Base-by-base conservation (phyloP, 2,329 filamentous ascomycete genomes). In the Penicillium aurantiogriseum region DNA sequence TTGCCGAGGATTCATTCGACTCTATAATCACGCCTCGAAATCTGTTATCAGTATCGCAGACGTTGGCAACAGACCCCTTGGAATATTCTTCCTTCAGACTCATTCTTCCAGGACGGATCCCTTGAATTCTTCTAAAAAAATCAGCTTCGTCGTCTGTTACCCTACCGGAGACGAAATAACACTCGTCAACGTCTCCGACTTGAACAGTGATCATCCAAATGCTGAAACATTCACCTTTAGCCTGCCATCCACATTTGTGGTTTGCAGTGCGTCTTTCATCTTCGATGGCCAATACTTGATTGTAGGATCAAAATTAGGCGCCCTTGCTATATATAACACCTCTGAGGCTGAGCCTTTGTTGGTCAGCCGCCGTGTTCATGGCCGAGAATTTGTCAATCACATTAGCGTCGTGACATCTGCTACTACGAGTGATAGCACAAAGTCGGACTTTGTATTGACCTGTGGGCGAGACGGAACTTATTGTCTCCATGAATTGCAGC, bases 391-490 rank as follows among this genome's bases (percentile, higher is more conserved):
- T 8, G 84, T 96, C 43, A 93, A 89, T 3, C 81, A 82, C 38
- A 83, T 96, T 33, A 60, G 60, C 21, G 52, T 57, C 63, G 66
- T 54, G 50, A 65, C 33, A 59, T 54, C 58, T 27, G 42, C 59
- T 31, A 57, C 54, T n/a, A 31, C 59, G 13, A 46, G 53, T 8
- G 38, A 60, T 17, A 62, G n/a, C 53, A 59, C 60, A 13, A 64
- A 50, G 59, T 46, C 57, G 53, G 63, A 53, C 67, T 74, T 21
- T 56, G 80, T 96, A 42, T 74, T 93, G 15, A 88, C 88, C 0
- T 90, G 89, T 4, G 88, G 88, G 39, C 85, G 92, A 53, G 89
- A 96, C 71, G 90, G 91, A 2, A 85, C 81, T 49, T 92, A 88
- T 65, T 84, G 88, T 39, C 85, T 93, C 48, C 90, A 85, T 36